Base-by-base conservation (phyloP, 2,329 filamentous ascomycete genomes). In the Mycogone perniciosa region DNA sequence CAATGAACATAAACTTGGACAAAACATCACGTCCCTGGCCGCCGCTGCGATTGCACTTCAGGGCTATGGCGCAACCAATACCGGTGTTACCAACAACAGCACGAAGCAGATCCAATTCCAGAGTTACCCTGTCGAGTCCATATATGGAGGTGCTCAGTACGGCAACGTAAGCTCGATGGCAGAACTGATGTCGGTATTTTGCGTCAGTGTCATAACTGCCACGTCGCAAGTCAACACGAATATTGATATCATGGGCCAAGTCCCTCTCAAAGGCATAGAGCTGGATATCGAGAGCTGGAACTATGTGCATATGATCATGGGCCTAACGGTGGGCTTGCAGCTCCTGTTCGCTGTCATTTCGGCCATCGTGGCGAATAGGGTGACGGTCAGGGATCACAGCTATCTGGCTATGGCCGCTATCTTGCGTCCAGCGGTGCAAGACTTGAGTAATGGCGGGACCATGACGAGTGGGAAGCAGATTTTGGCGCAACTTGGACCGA, bases 101-200 rank as follows among this genome's bases (percentile, higher is more conserved):
- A 54, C 60, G 33, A 49, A 54, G 11, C 47, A 53, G 46, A 53
- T 60, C 34, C 64, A 67, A 54, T 68, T 62, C 41, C 70, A 73
- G 55, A 68, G 66, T 7, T 76, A 75, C 46, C 73, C 74, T 0
- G 61, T 65, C 29, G 68, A 72, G 46, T 67, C 68, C 1, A 52
- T 62, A 4, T 73, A 68, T 46, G 74, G 73, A 2, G 35, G 39
- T 0, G 59, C 66, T 3, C 47, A 58, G 9, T 49, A 61, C 9
- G 74, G 74, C 1, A 54, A 58, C 27, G 38, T 41, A 0, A 31
- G 59, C 0, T 49, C 47, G 0, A 71, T 79, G 60, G 74, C 67
- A 4, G 59, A 58, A 7, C 46, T 62, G 5, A 61, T 74, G 11
- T 59, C 67, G 0, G 55, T 62, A 1, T 76, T 70, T 46, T 60